Evolutionary conservation across 768 basidiomycete species (phyloP).

Genomic region (Pleurotus djamor): DNA sequence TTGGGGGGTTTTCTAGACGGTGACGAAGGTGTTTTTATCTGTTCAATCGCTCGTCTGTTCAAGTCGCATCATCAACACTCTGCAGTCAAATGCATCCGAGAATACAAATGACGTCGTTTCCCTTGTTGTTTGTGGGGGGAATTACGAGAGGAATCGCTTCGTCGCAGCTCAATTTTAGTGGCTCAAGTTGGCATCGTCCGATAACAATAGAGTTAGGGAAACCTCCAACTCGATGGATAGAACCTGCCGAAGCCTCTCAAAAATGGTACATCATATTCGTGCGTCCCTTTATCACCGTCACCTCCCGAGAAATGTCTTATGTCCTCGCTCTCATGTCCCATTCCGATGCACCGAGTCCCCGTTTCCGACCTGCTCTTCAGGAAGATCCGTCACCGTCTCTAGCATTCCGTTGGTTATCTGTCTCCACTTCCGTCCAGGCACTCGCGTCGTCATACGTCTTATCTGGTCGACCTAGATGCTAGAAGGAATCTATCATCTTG

Average conservation of each 20-base stretch:
- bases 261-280: background rate
- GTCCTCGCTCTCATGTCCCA: background rate
- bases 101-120: background rate
- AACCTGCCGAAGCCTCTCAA: too few relatives aligned
- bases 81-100: background rate
- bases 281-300: conserved; percentile 6
- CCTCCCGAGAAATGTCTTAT: background rate
- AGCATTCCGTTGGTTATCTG: background rate
- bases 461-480: background rate
- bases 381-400: background rate
- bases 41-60: background rate
- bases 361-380: background rate
- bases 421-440: background rate
- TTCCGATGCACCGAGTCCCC: background rate
- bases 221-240: background rate
- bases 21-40: background rate
- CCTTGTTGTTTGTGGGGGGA: background rate
- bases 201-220: background rate
- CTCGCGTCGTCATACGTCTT: background rate
- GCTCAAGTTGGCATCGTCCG: background rate
- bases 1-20: background rate
- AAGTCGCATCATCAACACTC: too few relatives aligned
- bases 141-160: background rate
- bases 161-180: background rate
- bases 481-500: background rate